Conservation (phyloP, 1,284 basidiomycete species). For the Naganishia cerealis region DNA sequence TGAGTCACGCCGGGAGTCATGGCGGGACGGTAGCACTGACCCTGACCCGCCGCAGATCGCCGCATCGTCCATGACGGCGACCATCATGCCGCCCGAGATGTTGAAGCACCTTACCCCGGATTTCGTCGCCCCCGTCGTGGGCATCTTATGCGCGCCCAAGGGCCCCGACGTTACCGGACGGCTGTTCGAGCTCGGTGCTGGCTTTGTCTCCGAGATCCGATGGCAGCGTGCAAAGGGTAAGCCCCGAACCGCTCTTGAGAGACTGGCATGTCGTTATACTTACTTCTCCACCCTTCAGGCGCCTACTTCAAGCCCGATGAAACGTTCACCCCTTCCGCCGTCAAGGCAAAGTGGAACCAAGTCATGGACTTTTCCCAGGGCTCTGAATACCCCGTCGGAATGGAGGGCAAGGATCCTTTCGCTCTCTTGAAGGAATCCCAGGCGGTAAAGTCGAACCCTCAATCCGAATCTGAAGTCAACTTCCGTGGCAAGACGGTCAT, state of each 20-base stretch:
- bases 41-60: constrained; percentile 63
- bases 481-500: constrained; percentile 91
- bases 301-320: constrained; percentile 86
- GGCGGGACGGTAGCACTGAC: background rate
- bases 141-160: constrained; percentile 57
- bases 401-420: constrained; percentile 69
- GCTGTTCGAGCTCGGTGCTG: constrained; percentile 91
- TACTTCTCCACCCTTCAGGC: constrained; percentile 47
- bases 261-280: background rate
- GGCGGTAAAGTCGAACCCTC: constrained; percentile 69
- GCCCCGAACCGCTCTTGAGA: constrained; percentile 8
- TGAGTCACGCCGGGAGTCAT: constrained; percentile 54
- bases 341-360: constrained; percentile 77
- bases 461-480: constrained; percentile 69
- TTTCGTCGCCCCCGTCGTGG: constrained; percentile 89
- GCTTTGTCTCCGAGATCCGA: constrained; percentile 86
- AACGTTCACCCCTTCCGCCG: constrained; percentile 90
- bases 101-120: constrained; percentile 89
- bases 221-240: constrained; percentile 85
- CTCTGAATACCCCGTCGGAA: constrained; percentile 68
- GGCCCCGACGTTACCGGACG: constrained; percentile 81
- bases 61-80: constrained; percentile 90
- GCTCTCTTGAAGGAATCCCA: constrained; percentile 63
- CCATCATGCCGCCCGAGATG: constrained; percentile 95
- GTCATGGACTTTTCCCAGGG: constrained; percentile 74